Evolutionary conservation across 2,329 filamentous ascomycete species (phyloP).

Genomic region (Neopestalotiopsis clavispora): DNA sequence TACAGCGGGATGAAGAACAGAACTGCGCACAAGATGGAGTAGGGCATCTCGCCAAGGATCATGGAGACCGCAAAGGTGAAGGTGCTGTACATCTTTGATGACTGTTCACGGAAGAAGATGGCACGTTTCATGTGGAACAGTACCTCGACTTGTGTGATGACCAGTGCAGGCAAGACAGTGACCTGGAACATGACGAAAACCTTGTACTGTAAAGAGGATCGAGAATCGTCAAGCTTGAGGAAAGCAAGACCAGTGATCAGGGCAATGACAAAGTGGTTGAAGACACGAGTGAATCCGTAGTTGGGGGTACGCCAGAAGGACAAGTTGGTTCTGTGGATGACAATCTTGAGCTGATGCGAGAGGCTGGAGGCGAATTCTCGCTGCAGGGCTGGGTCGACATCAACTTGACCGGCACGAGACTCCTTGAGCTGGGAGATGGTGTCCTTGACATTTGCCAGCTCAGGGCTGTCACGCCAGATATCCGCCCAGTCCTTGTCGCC

Average conservation of each 20-base stretch:
- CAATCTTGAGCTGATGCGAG: slow-evolving; percentile 77
- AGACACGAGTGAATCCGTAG: slow-evolving; percentile 86
- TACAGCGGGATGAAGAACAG: slow-evolving; percentile 84
- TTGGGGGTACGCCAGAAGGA: slow-evolving; percentile 87
- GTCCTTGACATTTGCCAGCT: slow-evolving; percentile 69
- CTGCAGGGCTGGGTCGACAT: slow-evolving; percentile 59
- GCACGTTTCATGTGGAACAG: slow-evolving; percentile 82
- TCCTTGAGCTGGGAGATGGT: slow-evolving; percentile 71
- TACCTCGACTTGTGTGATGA: slow-evolving; percentile 82
- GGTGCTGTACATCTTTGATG: slow-evolving; percentile 84
- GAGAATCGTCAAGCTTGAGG: slow-evolving; percentile 76
- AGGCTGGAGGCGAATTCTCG: slow-evolving; percentile 84
- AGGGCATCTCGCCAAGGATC: slow-evolving; percentile 84
- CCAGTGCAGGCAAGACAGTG: slow-evolving; percentile 81
- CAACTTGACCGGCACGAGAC: slow-evolving; percentile 47
- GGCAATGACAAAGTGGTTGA: slow-evolving; percentile 81
- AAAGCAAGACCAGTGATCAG: slow-evolving; percentile 81
- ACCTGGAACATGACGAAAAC: slow-evolving; percentile 92
- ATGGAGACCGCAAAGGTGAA: slow-evolving; percentile 79
- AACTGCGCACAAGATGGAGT: slow-evolving; percentile 79
- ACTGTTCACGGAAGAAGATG: slow-evolving; percentile 85
- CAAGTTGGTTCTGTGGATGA: slow-evolving; percentile 74
- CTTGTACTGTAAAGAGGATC: slow-evolving; percentile 79
- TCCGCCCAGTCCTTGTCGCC: slow-evolving; percentile 81
- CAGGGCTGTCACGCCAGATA: slow-evolving; percentile 76